phyloP scores from a whole-genome alignment of 495 filamentous ascomycete genomes.

The Annulohypoxylon moriforme region DNA sequence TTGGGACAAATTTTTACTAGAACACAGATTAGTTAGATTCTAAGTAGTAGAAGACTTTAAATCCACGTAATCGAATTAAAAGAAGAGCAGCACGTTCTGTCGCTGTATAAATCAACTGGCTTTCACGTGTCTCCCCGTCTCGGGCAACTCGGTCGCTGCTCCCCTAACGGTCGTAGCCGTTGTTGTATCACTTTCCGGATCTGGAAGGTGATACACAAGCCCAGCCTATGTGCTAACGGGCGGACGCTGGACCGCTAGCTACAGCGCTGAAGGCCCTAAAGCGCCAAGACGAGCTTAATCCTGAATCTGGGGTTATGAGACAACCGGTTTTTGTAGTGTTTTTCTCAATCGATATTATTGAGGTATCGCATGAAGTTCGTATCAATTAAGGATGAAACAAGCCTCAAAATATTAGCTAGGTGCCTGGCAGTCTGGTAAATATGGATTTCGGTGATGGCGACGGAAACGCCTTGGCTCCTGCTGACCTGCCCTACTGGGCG shows the following conservation, averaged over 20 bases:
- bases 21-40: not conserved
- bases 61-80: not conserved
- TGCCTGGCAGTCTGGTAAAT: not conserved
- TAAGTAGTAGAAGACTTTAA: not conserved
- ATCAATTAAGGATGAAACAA: not conserved
- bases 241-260: not conserved
- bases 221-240: not conserved
- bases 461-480: conserved; percentile 13
- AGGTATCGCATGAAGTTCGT: not conserved
- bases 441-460: conserved; percentile 34
- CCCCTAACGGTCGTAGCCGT: not conserved
- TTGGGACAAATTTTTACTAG: not conserved
- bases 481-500: conserved; percentile 21
- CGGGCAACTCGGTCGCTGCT: not conserved
- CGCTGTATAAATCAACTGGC: not conserved
- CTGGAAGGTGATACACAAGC: not conserved
- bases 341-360: not conserved
- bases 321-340: not conserved
- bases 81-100: not conserved
- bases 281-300: not conserved
- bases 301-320: conserved; percentile 1
- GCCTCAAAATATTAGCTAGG: not conserved
- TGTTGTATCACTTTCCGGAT: conserved; percentile 2
- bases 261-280: not conserved
- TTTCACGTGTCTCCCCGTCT: conserved; percentile 10